phyloP scores from a whole-genome alignment of 2,329 filamentous ascomycete genomes.

The Botrytis byssoidea region DNA sequence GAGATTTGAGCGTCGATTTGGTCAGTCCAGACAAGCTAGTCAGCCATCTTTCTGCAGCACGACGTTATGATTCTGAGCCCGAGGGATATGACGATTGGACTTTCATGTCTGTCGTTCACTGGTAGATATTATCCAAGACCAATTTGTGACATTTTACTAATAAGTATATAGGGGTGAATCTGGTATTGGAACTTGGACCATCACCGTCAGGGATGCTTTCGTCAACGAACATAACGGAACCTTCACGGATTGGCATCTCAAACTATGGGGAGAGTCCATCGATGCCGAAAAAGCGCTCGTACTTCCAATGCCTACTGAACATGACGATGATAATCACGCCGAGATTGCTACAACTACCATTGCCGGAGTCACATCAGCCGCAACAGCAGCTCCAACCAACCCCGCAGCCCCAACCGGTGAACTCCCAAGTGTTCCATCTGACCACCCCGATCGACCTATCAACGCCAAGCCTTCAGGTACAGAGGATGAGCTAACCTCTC shows the following conservation, averaged over 20 bases:
- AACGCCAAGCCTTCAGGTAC: conserved; percentile 41
- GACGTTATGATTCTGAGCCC: conserved; percentile 63
- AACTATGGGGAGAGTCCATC: conserved; percentile 87
- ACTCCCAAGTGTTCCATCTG: conserved; percentile 50
- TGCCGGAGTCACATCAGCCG: conserved; percentile 42
- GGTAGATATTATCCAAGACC: conserved; percentile 54
- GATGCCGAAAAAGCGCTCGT: conserved; percentile 70
- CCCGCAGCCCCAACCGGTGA: conserved; percentile 25
- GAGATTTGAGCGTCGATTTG: conserved; percentile 89
- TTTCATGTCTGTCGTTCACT: conserved; percentile 97
- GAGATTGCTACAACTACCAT: conserved; percentile 64
- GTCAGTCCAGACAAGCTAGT: conserved; percentile 78
- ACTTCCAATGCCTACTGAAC: conserved; percentile 76
- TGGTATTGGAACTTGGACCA: conserved; percentile 84
- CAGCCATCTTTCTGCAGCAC: conserved; percentile 78
- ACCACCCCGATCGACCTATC: conserved; percentile 64
- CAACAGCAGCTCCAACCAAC: conserved; percentile 48
- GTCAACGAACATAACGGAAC: conserved; percentile 74
- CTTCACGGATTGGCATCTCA: conserved; percentile 89
- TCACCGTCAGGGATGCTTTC: conserved; percentile 81
- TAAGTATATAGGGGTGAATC: conserved; percentile 69
- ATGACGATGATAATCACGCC: conserved; percentile 82
- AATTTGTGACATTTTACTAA: conserved; percentile 38
- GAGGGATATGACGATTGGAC: conserved; percentile 92
- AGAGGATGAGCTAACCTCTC: conserved; percentile 24